Conservation (phyloP, 2,329 filamentous ascomycete species). For the Colletotrichum noveboracense region DNA sequence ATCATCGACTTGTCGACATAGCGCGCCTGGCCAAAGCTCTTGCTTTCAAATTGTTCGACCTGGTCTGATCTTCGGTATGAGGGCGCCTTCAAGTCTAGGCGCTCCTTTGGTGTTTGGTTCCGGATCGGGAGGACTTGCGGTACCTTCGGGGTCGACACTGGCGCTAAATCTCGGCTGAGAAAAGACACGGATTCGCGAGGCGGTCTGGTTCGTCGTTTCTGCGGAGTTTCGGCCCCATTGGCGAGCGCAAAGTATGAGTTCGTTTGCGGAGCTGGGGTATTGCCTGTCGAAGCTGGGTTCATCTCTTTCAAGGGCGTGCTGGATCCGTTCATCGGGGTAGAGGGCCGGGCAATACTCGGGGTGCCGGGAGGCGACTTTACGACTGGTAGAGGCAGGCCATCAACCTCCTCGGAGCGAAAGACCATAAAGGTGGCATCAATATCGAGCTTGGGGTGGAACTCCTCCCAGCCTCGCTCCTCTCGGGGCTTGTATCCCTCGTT, state of each 20-base stretch:
- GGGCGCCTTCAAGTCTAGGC: conserved; percentile 77
- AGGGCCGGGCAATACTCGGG: conserved; percentile 34
- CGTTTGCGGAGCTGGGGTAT: conserved; percentile 45
- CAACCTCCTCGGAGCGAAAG: conserved; percentile 83
- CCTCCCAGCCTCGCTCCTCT: conserved; percentile 96
- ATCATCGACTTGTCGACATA: conserved; percentile 98
- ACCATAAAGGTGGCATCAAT: conserved; percentile 82
- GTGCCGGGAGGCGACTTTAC: conserved; percentile 36
- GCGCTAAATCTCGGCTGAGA: conserved; percentile 54
- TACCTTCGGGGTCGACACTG: conserved; percentile 53
- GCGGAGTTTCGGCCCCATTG: conserved; percentile 41
- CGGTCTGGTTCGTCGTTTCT: conserved; percentile 50
- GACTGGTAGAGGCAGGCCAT: conserved; percentile 65
- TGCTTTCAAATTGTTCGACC: conserved; percentile 83
- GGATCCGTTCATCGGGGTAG: conserved; percentile 46
- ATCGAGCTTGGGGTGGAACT: conserved; percentile 95
- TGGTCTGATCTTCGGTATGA: conserved; percentile 79
- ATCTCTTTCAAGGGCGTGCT: conserved; percentile 52
- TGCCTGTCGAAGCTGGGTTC: conserved; percentile 47
- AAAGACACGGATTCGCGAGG: conserved; percentile 57
- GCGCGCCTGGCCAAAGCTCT: conserved; percentile 81
- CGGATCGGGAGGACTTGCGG: conserved; percentile 76
- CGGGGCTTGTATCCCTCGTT: conserved; percentile 96
- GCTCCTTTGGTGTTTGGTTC: conserved; percentile 81
- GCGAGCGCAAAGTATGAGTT: conserved; percentile 34